Evolutionary conservation across 441 rosid genomes (phyloP), one percentile per base, ranked within the genome.

Genomic region (Gossypium gossypioides): DNA sequence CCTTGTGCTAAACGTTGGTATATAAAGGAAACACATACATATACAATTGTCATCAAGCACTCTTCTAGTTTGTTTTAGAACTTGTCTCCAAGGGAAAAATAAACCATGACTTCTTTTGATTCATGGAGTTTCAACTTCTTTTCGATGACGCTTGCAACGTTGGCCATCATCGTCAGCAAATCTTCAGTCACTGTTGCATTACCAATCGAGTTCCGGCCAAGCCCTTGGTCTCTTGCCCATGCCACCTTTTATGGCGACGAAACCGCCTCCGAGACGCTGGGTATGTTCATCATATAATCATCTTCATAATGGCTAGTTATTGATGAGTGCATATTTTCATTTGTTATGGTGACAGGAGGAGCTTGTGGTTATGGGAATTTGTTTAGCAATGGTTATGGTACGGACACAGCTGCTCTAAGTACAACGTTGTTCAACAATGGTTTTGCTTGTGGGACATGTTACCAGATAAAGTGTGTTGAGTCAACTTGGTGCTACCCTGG

Each of bases 221-320:
- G 90, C 70, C 81, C 68, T 60, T 93, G 97, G 98, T 22, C 61
- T 3, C 72, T 34, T 6, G 97, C 96, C 6, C 91, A 89, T 46
- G 97, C 96, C 74, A 93, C 98, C 21, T 91, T 93, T 72, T 93
- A 93, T 18, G 97, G 98, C 2, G 97, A 93, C 2, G 92, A 91
- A 78, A 82, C 91, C 48, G 96, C 80, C 51, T 77, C 93, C 2
- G 88, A 82, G 52, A 86, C 94, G 12, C 84, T 87, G 91, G 97
- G 98, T 89, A 85, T 6, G 77, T 50, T 6, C 8, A 2, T 16
- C 51, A 55, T 9, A 4, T 18, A 46, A 5, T 2, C 21, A 29
- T 2, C 7, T 10, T 57, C 34, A 57, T 22, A 21, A 32, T 32
- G 12, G 21, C 60, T 55, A 21, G 15, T 55, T 27, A 55, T 55